Evolutionary conservation across 192 early-diverging fungal species (phyloP).

Genomic region (Geranomyces michiganensis): DNA sequence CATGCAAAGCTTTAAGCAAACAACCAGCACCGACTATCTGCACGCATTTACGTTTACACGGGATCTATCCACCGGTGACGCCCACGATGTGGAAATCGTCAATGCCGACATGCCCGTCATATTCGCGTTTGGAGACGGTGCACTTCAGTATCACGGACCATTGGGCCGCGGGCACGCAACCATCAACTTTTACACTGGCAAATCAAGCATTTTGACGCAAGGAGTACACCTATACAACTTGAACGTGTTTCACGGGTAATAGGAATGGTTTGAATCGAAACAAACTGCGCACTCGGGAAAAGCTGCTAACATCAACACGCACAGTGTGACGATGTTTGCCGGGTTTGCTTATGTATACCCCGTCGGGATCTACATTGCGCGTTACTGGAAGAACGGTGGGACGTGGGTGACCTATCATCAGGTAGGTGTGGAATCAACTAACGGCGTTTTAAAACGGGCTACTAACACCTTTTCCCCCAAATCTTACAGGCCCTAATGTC

Average conservation of each 20-base stretch:
- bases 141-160: constrained; percentile 33
- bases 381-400: constrained; percentile 30
- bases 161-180: constrained; percentile 14
- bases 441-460: neutral
- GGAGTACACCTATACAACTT: constrained; percentile 4
- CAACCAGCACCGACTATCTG: constrained; percentile 16
- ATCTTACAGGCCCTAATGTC: constrained; percentile 25
- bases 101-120: constrained; percentile 31
- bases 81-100: constrained; percentile 29
- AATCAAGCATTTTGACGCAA: neutral
- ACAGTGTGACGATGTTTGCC: constrained; percentile 1
- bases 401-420: constrained; percentile 38
- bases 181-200: constrained; percentile 37
- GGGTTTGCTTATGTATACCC: constrained; percentile 43
- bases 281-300: too few relatives aligned
- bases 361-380: constrained; percentile 38
- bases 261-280: too few relatives aligned
- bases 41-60: constrained; percentile 30
- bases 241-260: constrained; percentile 36
- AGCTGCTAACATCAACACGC: too few relatives aligned
- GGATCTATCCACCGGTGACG: constrained; percentile 21
- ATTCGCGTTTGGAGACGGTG: constrained; percentile 33
- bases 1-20: constrained; percentile 10
- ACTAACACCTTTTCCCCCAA: neutral
- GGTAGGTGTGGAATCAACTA: neutral